Base-by-base conservation (phyloP, 306 rosid genomes). In the Cucumis hystrix region DNA sequence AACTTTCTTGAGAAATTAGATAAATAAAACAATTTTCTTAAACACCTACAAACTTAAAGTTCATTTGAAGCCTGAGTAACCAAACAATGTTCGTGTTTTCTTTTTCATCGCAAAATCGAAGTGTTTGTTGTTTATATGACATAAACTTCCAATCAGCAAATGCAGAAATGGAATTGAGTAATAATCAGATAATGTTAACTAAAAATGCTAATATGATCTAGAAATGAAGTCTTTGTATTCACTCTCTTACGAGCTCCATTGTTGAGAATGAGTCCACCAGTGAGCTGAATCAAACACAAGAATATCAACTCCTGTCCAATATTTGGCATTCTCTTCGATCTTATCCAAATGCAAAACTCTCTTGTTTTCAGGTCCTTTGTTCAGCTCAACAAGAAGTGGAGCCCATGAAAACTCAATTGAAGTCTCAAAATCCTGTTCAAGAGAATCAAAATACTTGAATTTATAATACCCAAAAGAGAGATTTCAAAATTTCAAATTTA, bases 241-340 rank as follows among this genome's bases (percentile, higher is more conserved):
- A 37, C 18, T 65, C 4, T 40, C 74, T 67, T 92, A 95, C 99
- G 99, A 86, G 79, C 89, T 84, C 55, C 84, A 65, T 84, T 86
- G 78, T 77, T 87, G 96, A 39, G 96, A 90, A 83, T 95, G 99
- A 88, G 99, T 92, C 99, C 97, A 95, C 99, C 99, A 92, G 83
- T 95, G 97, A 25, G 98, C 98, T 61, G 98, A 95, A 87, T 92
- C 98, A 77, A 95, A 95, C 43, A 90, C 92, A 23, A 95, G 97
- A 76, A 95, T 33, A 73, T 95, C 96, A 74, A 76, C 98, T 75
- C 97, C 98, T 79, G 79, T 90, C 98, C 98, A 95, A 79, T 89
- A 90, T 90, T 82, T 89, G 17, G 96, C 96, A 80, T 95, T 95
- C 78, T 95, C 93, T 87, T 95, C 98, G 68, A 95, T 95, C 90